Conservation (phyloP, 805 yeast genomes). For the Jamesozyma piceae region DNA sequence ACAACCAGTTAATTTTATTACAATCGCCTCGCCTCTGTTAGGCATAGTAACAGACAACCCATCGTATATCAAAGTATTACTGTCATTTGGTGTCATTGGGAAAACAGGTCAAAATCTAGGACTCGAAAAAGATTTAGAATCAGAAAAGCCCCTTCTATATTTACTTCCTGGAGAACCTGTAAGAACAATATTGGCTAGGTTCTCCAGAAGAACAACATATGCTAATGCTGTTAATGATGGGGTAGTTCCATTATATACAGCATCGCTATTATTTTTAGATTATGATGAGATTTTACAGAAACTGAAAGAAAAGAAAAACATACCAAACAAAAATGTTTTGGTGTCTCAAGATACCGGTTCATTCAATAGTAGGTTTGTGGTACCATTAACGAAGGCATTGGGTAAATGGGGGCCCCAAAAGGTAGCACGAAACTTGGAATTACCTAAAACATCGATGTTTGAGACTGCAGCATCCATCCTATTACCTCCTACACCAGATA, state of each 20-base stretch:
- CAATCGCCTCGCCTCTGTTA: slow-evolving; percentile 65
- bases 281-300: slow-evolving; percentile 39
- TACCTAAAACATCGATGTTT: slow-evolving; percentile 61
- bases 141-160: slow-evolving; percentile 45
- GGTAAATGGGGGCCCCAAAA: slow-evolving; percentile 33
- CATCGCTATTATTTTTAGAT: slow-evolving; percentile 60
- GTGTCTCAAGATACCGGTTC: slow-evolving; percentile 11
- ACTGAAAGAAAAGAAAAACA: slow-evolving; percentile 21
- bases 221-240: slow-evolving; percentile 76
- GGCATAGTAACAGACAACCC: slow-evolving; percentile 78
- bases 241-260: slow-evolving; percentile 68
- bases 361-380: slow-evolving; percentile 24
- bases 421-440: slow-evolving; percentile 14
- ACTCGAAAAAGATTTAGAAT: slow-evolving; percentile 36
- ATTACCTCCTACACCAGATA: slow-evolving; percentile 62
- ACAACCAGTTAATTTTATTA: slow-evolving; percentile 57
- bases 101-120: slow-evolving; percentile 75
- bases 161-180: slow-evolving; percentile 56
- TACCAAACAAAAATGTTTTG: background rate
- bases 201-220: slow-evolving; percentile 58
- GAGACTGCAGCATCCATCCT: slow-evolving; percentile 61
- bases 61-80: slow-evolving; percentile 55
- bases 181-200: slow-evolving; percentile 45
- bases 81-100: slow-evolving; percentile 69
- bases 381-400: slow-evolving; percentile 40